phyloP scores from a whole-genome alignment of 1,284 basidiomycete species.

The Ceratobasidium sp. region DNA sequence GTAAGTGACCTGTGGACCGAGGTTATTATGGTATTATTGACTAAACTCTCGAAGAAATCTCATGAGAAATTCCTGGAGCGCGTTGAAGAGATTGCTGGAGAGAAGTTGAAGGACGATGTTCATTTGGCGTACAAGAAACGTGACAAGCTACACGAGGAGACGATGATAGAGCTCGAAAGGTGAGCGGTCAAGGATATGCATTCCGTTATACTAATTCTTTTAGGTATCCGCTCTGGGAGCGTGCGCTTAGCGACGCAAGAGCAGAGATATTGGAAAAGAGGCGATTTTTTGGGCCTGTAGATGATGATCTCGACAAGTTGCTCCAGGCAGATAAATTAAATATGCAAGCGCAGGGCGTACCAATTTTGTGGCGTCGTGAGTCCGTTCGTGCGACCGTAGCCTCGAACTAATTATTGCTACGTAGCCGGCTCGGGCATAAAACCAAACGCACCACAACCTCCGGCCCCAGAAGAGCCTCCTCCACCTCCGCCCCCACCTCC shows the following conservation, averaged over 20 bases:
- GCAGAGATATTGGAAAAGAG: slow-evolving; percentile 36
- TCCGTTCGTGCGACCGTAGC: background rate
- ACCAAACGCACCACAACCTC: slow-evolving; percentile 37
- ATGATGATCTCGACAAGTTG: slow-evolving; percentile 37
- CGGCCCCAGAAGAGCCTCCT: slow-evolving; percentile 36
- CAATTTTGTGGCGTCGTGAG: slow-evolving; percentile 41
- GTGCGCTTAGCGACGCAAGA: slow-evolving; percentile 39
- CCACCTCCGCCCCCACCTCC: slow-evolving; percentile 36
- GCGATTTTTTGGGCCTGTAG: slow-evolving; percentile 32
- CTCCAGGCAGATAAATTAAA: slow-evolving; percentile 29
- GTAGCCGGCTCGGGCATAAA: slow-evolving; percentile 31
- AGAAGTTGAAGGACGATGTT: slow-evolving; percentile 41
- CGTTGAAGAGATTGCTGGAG: slow-evolving; percentile 39
- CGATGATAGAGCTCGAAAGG: slow-evolving; percentile 40
- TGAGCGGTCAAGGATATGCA: background rate
- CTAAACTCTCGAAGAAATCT: slow-evolving; percentile 22
- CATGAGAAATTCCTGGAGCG: slow-evolving; percentile 42
- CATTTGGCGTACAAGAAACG: slow-evolving; percentile 43
- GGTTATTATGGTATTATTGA: background rate
- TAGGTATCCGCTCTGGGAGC: slow-evolving; percentile 42
- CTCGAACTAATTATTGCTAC: background rate
- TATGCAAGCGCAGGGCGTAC: slow-evolving; percentile 42
- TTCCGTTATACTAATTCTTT: background rate
- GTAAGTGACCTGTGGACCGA: background rate
- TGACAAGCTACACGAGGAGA: slow-evolving; percentile 42